A percentile compares a stretch with the other conserved stretches of the same genome.
Conservation (phyloP, 176 grass and related monocot species). For the Musa schizocarpa region DNA sequence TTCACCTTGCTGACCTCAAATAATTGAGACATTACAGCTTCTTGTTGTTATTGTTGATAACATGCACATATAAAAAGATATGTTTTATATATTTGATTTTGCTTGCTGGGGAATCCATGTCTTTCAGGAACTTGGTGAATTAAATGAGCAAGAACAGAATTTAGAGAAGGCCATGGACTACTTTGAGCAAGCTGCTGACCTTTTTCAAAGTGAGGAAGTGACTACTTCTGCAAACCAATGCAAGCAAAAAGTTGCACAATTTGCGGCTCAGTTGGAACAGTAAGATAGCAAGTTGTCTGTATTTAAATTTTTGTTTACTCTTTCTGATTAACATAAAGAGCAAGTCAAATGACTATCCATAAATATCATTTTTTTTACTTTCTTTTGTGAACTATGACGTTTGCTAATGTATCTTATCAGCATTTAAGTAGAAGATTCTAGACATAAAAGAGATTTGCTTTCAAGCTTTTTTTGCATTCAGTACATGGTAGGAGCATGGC, state of each 20-base stretch:
- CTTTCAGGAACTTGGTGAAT: slow-evolving; percentile 85
- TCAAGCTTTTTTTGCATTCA: too few relatives aligned
- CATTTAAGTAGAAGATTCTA: too few relatives aligned
- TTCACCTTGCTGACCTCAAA: background rate
- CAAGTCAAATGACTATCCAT: too few relatives aligned
- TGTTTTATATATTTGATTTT: background rate
- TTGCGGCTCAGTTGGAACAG: slow-evolving; percentile 95
- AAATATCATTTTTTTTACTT: too few relatives aligned
- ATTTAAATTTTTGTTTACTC: slow-evolving; percentile 8
- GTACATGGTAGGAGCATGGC: too few relatives aligned
- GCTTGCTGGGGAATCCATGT: background rate
- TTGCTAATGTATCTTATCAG: too few relatives aligned
- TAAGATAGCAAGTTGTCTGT: slow-evolving; percentile 38
- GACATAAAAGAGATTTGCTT: too few relatives aligned
- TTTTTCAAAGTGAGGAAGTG: slow-evolving; percentile 85
- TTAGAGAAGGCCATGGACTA: slow-evolving; percentile 77
- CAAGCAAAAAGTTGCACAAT: slow-evolving; percentile 92
- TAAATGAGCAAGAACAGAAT: slow-evolving; percentile 95
- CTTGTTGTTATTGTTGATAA: too few relatives aligned
- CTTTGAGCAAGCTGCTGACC: slow-evolving; percentile 75
- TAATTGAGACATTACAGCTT: background rate
- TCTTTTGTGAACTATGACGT: too few relatives aligned
- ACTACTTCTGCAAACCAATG: slow-evolving; percentile 73
- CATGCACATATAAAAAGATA: too few relatives aligned
- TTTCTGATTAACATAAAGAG: background rate